These are phyloP conservation scores for Tetracladium maxilliforme DNA, from an alignment of 2,329 filamentous ascomycete species.

Conservation along the genomic window DNA sequence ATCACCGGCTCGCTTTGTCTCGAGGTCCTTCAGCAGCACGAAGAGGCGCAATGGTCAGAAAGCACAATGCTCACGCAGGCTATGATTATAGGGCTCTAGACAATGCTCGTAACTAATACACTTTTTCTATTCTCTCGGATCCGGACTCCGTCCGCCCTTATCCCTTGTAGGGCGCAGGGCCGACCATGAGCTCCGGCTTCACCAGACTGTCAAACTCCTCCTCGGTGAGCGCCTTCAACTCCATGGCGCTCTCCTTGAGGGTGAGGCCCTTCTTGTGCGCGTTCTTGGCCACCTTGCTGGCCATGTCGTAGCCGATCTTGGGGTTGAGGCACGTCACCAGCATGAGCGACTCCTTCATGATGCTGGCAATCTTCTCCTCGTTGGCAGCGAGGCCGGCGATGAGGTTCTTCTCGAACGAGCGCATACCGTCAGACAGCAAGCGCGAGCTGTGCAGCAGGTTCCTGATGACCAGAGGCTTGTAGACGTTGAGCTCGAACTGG, in stretches of 20 bases:
- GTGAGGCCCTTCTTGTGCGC: constrained; percentile 97
- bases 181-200: constrained; percentile 88
- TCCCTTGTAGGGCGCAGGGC: constrained; percentile 54
- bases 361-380: constrained; percentile 76
- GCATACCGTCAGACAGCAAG: constrained; percentile 83
- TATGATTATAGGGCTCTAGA: too few relatives aligned
- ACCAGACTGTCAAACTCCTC: constrained; percentile 87
- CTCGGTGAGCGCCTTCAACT: constrained; percentile 76
- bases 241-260: constrained; percentile 84
- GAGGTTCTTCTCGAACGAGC: constrained; percentile 87
- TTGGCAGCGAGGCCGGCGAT: constrained; percentile 81
- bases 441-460: constrained; percentile 88
- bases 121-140: too few relatives aligned
- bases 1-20: too few relatives aligned
- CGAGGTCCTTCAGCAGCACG: too few relatives aligned
- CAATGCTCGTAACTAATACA: too few relatives aligned
- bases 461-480: constrained; percentile 92
- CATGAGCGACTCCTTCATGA: constrained; percentile 98
- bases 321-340: constrained; percentile 95
- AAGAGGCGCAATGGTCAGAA: too few relatives aligned
- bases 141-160: too few relatives aligned
- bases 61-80: too few relatives aligned
- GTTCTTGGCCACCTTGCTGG: constrained; percentile 93
- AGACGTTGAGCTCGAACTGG: constrained; percentile 97
- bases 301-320: constrained; percentile 95